Percentiles rank a stretch among this genome's conserved stretches.
Evolutionary conservation across 345 rosid genomes (phyloP).

Genomic region (Sonneratia alba): DNA sequence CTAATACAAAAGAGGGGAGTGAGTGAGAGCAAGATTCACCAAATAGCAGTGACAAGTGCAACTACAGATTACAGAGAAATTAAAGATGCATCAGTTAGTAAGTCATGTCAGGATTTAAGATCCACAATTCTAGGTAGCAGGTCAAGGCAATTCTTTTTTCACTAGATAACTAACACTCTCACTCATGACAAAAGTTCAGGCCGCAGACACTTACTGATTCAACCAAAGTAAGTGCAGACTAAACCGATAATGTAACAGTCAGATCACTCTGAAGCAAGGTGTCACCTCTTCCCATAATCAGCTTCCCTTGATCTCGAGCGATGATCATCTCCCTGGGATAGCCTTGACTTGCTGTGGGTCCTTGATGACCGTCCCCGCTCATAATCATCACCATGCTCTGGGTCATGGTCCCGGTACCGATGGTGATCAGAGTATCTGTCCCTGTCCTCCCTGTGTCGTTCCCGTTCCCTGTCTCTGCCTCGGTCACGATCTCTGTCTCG

Average conservation of each 20-base stretch:
- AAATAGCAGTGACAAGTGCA: not conserved
- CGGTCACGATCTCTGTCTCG: constrained; percentile 29
- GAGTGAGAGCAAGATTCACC: no score
- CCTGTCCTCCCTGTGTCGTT: constrained; percentile 51
- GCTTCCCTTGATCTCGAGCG: constrained; percentile 63
- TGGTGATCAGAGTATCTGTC: constrained; percentile 52
- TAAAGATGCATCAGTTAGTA: not conserved
- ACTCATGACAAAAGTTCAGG: not conserved
- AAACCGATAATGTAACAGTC: not conserved
- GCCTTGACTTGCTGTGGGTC: constrained; percentile 50
- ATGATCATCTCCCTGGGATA: constrained; percentile 56
- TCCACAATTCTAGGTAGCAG: not conserved
- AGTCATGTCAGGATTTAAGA: not conserved
- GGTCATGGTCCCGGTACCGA: constrained; percentile 44
- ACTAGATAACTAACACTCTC: not conserved
- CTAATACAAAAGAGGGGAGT: no score
- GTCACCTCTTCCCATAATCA: constrained; percentile 77
- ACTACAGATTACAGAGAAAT: not conserved
- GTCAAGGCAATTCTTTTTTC: not conserved
- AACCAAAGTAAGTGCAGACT: not conserved
- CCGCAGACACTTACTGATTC: constrained; percentile 6
- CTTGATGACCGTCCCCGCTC: constrained; percentile 57
- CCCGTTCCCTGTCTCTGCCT: constrained; percentile 47
- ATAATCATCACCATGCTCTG: constrained; percentile 57
- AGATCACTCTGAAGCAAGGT: constrained; percentile 45